Evolutionary conservation across 495 filamentous ascomycete genomes (phyloP), one percentile per base, ranked within the genome.

Genomic region (Articulospora tetracladia): DNA sequence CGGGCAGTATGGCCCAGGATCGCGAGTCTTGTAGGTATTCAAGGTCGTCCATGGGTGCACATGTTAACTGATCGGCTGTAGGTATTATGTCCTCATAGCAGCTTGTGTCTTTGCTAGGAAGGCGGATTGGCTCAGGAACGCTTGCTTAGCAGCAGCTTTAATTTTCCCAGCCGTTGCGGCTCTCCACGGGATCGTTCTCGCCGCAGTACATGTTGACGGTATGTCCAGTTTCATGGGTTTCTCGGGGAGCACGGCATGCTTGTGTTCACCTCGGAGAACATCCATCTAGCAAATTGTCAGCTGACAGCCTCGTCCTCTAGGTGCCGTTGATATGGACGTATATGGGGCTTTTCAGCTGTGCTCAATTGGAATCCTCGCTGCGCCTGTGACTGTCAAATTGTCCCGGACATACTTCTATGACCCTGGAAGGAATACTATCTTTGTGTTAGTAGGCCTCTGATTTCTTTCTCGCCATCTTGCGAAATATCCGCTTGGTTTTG

Each of bases 291-390:
- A 41, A 23, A 54, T 27, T 53, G 7, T 47, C 64, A 65, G n/a
- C 69, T 62, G 1, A 55, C 41, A 20, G 51, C 4, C 17, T 32
- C 17, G 17, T n/a, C 30, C 27, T 26, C 34, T 53, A 84, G 82
- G 70, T 27, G 83, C 81, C 36, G 74, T 86, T 20, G 84, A 87
- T 63, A 82, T 87, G 83, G 84, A 87, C 65, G 70, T 87, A 3
- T 87, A 81, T 27, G 84, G 84, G 1, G 81, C 83, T 20, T 84
- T 87, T 50, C 83, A 87, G 61, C 66, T 85, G 6, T 87, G 84
- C 60, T 76, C 82, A 2, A 84, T 87, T 50, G 84, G 81, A 30
- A 80, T 84, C 27, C 60, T 87, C 11, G 78, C 83, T 1, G 83
- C 83, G 17, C 84, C 84, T 0, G 71, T 77, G 1, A 83, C 81